Evolutionary conservation across 441 rosid species (phyloP), one percentile per base, ranked within the genome.

Genomic region (Gossypium schwendimanii): DNA sequence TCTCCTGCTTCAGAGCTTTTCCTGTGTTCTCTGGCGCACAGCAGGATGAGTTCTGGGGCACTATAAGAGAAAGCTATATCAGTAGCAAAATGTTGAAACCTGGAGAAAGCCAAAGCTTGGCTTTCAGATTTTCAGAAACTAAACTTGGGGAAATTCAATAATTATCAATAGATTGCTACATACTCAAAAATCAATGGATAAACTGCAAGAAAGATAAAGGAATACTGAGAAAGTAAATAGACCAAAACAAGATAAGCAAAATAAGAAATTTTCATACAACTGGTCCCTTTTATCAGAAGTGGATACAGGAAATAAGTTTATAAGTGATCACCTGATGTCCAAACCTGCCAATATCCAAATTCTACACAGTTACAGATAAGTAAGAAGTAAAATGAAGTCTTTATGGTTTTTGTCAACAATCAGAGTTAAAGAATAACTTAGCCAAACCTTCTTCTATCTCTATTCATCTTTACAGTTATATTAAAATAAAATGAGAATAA

Each of bases 1-100:
- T 84, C 64, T 89, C 91, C 52, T 87, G 80, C 86, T 84, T 85
- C 82, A 88, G 45, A 6, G 81, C 71, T 36, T 84, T 81, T 62
- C 84, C 89, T 63, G 80, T 72, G 65, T 82, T 89, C 73, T 87
- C 93, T 57, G 92, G 75, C 10, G 78, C 81, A 79, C 83, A 90
- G 80, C 89, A 75, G 39, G 87, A 78, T n/a, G 85, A 76, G 72
- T 81, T 88, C 80, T 82, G 94, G 70, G 84, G 89, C 85, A 91
- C 98, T 91, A 85, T 28, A 73, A 76, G 66, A 47, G 4, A 47
- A 73, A 74, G 17, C 6, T 6, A 39, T 8, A 65, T 79, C 23
- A 76, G 80, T 77, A 58, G 45, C 45, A 62, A 61, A 68, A 55
- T 11, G 71, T 24, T 18, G 20, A 75, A 26, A 57, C 26, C 41